Percentiles rank a stretch among this genome's conserved stretches.
phyloP scores from a whole-genome alignment of 495 filamentous ascomycete genomes.

The Penicillium arizonense region DNA sequence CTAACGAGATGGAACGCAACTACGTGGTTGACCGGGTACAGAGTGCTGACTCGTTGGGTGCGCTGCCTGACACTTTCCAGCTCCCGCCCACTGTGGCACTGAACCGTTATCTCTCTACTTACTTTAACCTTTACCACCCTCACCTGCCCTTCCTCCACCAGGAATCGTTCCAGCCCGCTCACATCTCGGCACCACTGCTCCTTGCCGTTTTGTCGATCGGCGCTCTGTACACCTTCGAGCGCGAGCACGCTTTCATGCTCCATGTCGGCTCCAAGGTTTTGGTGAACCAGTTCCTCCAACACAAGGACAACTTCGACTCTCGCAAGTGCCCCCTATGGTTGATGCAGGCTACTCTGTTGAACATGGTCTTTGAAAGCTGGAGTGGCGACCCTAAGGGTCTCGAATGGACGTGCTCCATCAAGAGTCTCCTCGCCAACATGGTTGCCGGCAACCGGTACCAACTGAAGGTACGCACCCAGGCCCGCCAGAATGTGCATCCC shows the following conservation, averaged over 20 bases:
- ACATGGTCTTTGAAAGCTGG: slow-evolving; percentile 99
- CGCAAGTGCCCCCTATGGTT: slow-evolving; percentile 96
- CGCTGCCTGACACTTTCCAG: slow-evolving; percentile 86
- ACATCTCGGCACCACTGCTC: slow-evolving; percentile 75
- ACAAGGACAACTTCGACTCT: slow-evolving; percentile 99
- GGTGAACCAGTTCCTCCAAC: slow-evolving; percentile 94
- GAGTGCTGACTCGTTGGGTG: slow-evolving; percentile 70
- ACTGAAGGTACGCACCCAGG: slow-evolving; percentile 85
- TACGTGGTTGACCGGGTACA: slow-evolving; percentile 84
- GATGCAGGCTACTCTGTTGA: slow-evolving; percentile 92
- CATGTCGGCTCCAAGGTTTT: slow-evolving; percentile 97
- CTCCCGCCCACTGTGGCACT: slow-evolving; percentile 72
- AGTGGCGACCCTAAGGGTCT: slow-evolving; percentile 96
- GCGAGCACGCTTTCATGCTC: slow-evolving; percentile 93
- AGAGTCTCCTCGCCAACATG: slow-evolving; percentile 97
- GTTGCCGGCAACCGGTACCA: slow-evolving; percentile 97
- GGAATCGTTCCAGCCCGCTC: slow-evolving; percentile 79
- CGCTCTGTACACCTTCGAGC: slow-evolving; percentile 93
- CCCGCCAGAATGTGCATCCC: slow-evolving; percentile 72
- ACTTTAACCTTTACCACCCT: slow-evolving; percentile 96
- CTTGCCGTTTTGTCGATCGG: slow-evolving; percentile 94
- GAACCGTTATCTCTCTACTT: slow-evolving; percentile 89
- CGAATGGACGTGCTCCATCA: slow-evolving; percentile 98
- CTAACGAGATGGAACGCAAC: slow-evolving; percentile 76
- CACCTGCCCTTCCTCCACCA: slow-evolving; percentile 96